Base-by-base conservation (phyloP, 805 yeast genomes). In the Tetrapisispora iriomotensis region DNA sequence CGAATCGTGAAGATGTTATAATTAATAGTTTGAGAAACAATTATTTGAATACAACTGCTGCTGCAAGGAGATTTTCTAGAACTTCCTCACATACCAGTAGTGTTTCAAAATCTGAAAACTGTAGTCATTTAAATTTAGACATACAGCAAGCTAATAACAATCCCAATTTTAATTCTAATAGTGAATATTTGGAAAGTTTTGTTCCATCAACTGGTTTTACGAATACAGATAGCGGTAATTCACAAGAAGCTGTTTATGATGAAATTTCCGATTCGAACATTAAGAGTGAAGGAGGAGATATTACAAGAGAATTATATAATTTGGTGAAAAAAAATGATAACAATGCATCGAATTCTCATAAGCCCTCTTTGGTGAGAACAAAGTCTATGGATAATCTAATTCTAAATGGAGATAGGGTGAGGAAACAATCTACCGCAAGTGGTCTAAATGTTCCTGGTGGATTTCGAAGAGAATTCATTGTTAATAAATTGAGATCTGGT, bases 381-480 rank as follows among this genome's bases (percentile, higher is more conserved):
- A 49, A 40, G 32, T 44, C 45, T 6, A 45, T 46, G 24, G 64
- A 58, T 34, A 61, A 61, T 41, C 40, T 61, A 4, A 35, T 39
- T 2, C 29, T 51, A 27, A 35, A 39, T 1, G 35, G 37, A 24
- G 51, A 45, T 42, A 35, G 53, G 4, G 52, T 52, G 8, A 65
- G 87, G 49, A 63, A 83, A 36, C 76, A 75, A 12, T 77, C 86
- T 0, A 63, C 69, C 10, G 90, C 88, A 0, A 73, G 83, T 39
- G 76, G 77, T 1, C 56, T 83, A 31, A 76, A 81, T 46, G 79
- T 82, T 9, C 94, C 94, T 0, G 92, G 92, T 38, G 94, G 92
- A 0, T 83, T 83, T 58, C 68, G 94, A 58, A 66, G 94, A 49
- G 84, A 80, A 42, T 82, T 71, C 48, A 61, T 82, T 22, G 58